Conservation (phyloP, 1,284 basidiomycete genomes). For the Moniliella sp. region DNA sequence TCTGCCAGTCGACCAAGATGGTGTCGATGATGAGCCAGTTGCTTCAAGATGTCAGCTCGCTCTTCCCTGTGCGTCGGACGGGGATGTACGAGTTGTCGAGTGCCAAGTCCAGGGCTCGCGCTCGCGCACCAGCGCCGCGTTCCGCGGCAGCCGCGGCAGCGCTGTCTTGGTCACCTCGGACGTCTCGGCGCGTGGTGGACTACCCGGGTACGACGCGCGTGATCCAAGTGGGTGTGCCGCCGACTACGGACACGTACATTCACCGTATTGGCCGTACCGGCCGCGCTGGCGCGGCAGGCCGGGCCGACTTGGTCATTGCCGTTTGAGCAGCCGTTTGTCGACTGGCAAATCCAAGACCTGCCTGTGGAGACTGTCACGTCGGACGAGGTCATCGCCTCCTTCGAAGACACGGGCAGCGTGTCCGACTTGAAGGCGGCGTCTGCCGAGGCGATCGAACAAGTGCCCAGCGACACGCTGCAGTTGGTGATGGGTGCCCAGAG, state of each 20-base stretch:
- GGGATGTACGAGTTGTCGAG: slow-evolving; percentile 60
- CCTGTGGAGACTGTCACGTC: slow-evolving; percentile 48
- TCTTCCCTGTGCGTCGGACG: too few species aligned
- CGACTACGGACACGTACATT: slow-evolving; percentile 54
- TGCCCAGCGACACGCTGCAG: neutral
- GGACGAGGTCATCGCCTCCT: slow-evolving; percentile 40
- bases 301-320: slow-evolving; percentile 73
- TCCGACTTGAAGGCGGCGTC: slow-evolving; percentile 40
- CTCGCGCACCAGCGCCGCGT: slow-evolving; percentile 46
- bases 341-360: slow-evolving; percentile 46
- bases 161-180: slow-evolving; percentile 36
- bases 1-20: slow-evolving; percentile 73
- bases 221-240: slow-evolving; percentile 70
- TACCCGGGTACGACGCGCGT: slow-evolving; percentile 63
- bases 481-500: neutral
- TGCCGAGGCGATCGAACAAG: neutral
- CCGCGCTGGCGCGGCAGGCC: slow-evolving; percentile 44
- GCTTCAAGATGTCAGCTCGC: too few species aligned
- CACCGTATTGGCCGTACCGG: slow-evolving; percentile 82
- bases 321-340: slow-evolving; percentile 58
- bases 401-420: slow-evolving; percentile 40
- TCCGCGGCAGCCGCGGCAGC: slow-evolving; percentile 46
- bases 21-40: too few species aligned
- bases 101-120: slow-evolving; percentile 48
- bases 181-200: slow-evolving; percentile 37